Conservation (phyloP, 257 asterid genomes). For the Solanum virginianum region DNA sequence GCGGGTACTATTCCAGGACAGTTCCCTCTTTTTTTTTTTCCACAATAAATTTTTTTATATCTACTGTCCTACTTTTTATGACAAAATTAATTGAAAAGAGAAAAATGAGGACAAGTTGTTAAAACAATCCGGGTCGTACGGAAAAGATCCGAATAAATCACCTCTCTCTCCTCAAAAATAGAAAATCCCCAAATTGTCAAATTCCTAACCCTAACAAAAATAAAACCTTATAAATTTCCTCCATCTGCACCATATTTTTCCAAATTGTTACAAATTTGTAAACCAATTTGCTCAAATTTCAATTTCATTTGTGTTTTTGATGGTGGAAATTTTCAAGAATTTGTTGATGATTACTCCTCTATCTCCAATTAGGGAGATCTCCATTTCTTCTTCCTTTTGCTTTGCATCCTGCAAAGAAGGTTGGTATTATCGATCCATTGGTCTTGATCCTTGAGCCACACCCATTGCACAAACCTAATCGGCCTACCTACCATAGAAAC, state of each 20-base stretch:
- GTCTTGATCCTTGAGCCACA: conserved; percentile 14
- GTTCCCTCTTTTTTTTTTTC: neutral
- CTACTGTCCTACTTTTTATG: neutral
- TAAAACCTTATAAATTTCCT: neutral
- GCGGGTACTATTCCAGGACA: neutral
- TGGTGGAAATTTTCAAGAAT: conserved; percentile 14
- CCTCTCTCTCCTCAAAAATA: neutral
- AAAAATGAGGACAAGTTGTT: neutral
- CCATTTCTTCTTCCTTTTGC: conserved; percentile 6
- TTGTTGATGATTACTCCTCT: conserved; percentile 13
- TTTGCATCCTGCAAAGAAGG: conserved; percentile 27
- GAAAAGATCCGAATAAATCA: neutral
- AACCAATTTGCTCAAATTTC: neutral
- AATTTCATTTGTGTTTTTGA: conserved; percentile 1
- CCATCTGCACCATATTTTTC: neutral
- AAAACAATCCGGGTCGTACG: neutral
- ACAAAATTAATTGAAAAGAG: neutral
- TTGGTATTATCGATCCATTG: conserved; percentile 32
- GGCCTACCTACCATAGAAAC: neutral
- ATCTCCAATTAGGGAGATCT: conserved; percentile 10
- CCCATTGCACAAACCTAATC: neutral
- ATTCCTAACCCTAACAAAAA: neutral
- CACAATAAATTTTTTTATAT: neutral
- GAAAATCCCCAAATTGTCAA: neutral
- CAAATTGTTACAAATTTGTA: neutral